Evolutionary conservation across 495 filamentous ascomycete species (phyloP), one percentile per base, ranked within the genome.

Genomic region (Staphylotrichum longicolle): DNA sequence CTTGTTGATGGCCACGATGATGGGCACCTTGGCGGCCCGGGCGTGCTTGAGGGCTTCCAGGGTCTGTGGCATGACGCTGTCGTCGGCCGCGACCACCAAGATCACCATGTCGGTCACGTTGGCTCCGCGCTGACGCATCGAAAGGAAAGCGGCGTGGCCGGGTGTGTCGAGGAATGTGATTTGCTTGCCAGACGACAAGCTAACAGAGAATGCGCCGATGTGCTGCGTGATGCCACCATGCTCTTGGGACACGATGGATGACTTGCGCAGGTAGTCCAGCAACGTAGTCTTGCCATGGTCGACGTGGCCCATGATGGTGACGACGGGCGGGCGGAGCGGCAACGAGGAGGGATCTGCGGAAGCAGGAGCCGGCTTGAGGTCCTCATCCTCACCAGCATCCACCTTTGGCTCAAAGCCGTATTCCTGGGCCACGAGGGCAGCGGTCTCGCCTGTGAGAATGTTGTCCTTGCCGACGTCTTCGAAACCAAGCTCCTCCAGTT

Each of bases 251-350:
- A 87, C 95, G 39, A 98, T 86, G 1, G 91, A 96, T 5, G 91
- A 93, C 65, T 96, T 93, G 11, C 95, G 91, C 37, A 99, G 80
- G 78, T 86, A 98, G 65, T 99, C 95, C 8, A 99, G 79, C 37
- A 99, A 84, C 1, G 95, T 98, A 0, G 95, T 99, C 78, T 99
- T 99, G 35, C 95, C 95, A 72, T 99, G 95, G 70, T 99, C 95
- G 66, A 99, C 95, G 65, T 99, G 95, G 7, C 95, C 95, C 95
- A 99, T 99, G 70, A 99, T 98, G 12, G 95, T 99, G 45, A 99
- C 94, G 12, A 99, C 90, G 5, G 95, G 95, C 7, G 95, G 93
- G 45, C 95, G 83, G 7, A 78, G 66, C 1, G 91, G 92, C 46
- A 96, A 72, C 6, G 72, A 61, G 2, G 88, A 87, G 34, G 81